Evolutionary conservation across 139 green algal genomes (phyloP), one percentile per base, ranked within the genome.

Genomic region (Ulvella scutata): DNA sequence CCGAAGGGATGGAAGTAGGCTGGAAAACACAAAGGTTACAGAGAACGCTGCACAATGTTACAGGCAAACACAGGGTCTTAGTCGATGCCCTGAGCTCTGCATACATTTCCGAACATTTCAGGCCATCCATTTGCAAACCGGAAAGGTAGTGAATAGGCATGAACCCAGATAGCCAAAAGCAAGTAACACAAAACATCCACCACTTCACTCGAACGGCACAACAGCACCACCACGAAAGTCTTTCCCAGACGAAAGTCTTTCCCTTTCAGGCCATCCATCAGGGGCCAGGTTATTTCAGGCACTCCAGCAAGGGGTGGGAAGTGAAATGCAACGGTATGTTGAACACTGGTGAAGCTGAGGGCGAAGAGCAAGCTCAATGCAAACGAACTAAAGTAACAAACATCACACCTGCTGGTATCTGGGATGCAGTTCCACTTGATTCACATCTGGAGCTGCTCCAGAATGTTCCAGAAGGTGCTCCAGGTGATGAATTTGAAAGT

Each of bases 401-500:
- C 40, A 59, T 59, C 51, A 67, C 0, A 67, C 51, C 51, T 67
- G 51, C 20, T 67, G 51, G 51, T 34, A 67, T 31, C 51, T 31
- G 31, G 51, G 51, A 67, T 67, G 51, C 6, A 67, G 10, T 39
- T 78, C 37, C 38, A 83, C 79, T 77, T 89, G 84, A 43, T 89
- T 89, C 13, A 86, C 84, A 43, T 78, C 74, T 6, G 87, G 87
- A 37, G 60, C 75, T 2, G 87, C 72, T 10, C 34, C 44, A 9
- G 80, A 76, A 23, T 59, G 6, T 2, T 13, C 34, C 51, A 89
- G 35, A 36, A 92, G 80, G 74, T 89, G 62, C 43, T 77, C 3
- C 76, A 92, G 38, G 72, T 92, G 87, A 3, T 9, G 3, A 29
- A 78, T 67, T 44, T 85, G 77, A 29, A 83, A 92, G 72, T 92